A percentile compares a stretch with the other conserved stretches of the same genome.
These are phyloP conservation scores for Artemisia annua DNA, from an alignment of 129 eudicot genomes.

Conservation along the genomic window DNA sequence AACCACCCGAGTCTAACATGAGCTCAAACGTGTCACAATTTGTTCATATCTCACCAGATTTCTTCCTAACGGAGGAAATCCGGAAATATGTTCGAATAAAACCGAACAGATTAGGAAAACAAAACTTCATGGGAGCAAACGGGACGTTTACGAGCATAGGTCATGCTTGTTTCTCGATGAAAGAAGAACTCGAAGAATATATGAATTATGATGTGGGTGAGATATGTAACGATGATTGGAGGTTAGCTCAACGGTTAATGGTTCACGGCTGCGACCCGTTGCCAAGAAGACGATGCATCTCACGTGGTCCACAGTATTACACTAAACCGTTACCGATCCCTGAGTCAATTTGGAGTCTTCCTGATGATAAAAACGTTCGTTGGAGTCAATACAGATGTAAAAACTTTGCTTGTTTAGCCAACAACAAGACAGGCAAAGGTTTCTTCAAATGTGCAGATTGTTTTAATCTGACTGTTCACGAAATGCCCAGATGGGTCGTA, in stretches of 20 bases:
- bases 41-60: slow-evolving; percentile 33
- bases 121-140: slow-evolving; percentile 82
- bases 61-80: slow-evolving; percentile 70
- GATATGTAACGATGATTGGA: slow-evolving; percentile 80
- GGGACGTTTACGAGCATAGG: slow-evolving; percentile 80
- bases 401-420: slow-evolving; percentile 61
- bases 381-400: slow-evolving; percentile 74
- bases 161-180: slow-evolving; percentile 64
- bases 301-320: slow-evolving; percentile 57
- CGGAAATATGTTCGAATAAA: slow-evolving; percentile 62
- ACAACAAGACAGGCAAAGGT: slow-evolving; percentile 48
- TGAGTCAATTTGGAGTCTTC: slow-evolving; percentile 62
- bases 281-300: slow-evolving; percentile 65
- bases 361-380: slow-evolving; percentile 59
- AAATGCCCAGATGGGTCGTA: slow-evolving; percentile 55
- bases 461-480: slow-evolving; percentile 59
- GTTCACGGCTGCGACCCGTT: slow-evolving; percentile 81
- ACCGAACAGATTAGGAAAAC: slow-evolving; percentile 65
- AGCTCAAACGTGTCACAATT: slow-evolving; percentile 10
- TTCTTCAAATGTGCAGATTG: slow-evolving; percentile 79
- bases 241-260: slow-evolving; percentile 67
- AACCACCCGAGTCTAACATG: no score
- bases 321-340: slow-evolving; percentile 47
- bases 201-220: slow-evolving; percentile 86
- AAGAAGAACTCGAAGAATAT: slow-evolving; percentile 67